Percentiles rank a stretch among this genome's conserved stretches.
phyloP scores from a whole-genome alignment of 169 alveolate species.

The Cryptosporidium baileyi region DNA sequence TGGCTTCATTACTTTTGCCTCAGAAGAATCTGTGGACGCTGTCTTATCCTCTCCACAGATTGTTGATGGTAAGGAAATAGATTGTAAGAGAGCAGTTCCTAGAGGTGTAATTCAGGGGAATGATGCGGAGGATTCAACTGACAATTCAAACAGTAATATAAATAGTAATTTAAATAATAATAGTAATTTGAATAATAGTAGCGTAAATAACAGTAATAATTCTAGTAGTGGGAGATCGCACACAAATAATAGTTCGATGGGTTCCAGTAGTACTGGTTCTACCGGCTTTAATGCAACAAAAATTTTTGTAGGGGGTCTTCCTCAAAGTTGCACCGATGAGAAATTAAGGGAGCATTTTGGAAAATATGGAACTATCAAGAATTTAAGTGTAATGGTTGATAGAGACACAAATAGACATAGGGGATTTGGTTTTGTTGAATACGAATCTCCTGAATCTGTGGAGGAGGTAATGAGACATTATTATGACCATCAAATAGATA shows the following conservation, averaged over 20 bases:
- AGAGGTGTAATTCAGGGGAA: slow-evolving; percentile 61
- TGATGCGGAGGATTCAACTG: slow-evolving; percentile 5
- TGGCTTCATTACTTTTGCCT: slow-evolving; percentile 87
- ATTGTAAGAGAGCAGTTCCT: slow-evolving; percentile 84
- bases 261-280: neutral
- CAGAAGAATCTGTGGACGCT: slow-evolving; percentile 75
- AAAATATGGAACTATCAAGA: slow-evolving; percentile 76
- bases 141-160: neutral
- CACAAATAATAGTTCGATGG: neutral
- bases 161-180: neutral
- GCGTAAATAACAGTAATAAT: neutral
- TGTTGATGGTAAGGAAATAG: slow-evolving; percentile 83
- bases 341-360: slow-evolving; percentile 78
- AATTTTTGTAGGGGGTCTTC: slow-evolving; percentile 89
- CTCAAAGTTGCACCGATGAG: slow-evolving; percentile 80
- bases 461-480: slow-evolving; percentile 73
- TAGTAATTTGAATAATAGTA: neutral
- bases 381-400: slow-evolving; percentile 80
- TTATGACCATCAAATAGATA: slow-evolving; percentile 70
- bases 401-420: slow-evolving; percentile 79
- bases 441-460: slow-evolving; percentile 73
- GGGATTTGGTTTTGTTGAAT: slow-evolving; percentile 79
- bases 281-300: slow-evolving; percentile 72
- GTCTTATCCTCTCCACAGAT: slow-evolving; percentile 78
- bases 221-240: slow-evolving; percentile 30